Evolutionary conservation across 768 basidiomycete species (phyloP), one percentile per base, ranked within the genome.

Genomic region (Suillus placidus): DNA sequence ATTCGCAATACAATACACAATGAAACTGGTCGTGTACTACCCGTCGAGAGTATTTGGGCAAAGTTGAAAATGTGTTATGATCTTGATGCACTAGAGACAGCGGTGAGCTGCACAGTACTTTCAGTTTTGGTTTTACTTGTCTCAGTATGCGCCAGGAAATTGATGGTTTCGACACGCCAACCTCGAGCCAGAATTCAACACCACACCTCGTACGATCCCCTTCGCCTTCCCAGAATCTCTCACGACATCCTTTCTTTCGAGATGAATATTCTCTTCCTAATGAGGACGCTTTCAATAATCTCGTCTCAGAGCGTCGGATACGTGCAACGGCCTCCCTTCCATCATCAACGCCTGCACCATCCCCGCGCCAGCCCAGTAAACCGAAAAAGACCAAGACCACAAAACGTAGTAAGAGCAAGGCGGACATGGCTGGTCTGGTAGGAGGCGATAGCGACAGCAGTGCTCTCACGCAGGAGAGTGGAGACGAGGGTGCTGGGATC

Each of bases 391-490:
- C 77, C 40, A 81, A 82, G 51, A 83, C 80, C 67, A 85, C 83
- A 30, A 87, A 86, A 69, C 76, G 77, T 43, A 74, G 75, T 64
- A 78, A 74, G 68, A 79, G 76, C 49, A 80, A 76, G 69, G 81
- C 85, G 8, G 85, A 88, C 64, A 79, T 89, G 78, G 90, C 91
- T 0, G 91, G 91, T 0, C 76, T 93, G n/a, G 85, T 93, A 2
- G 87, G 86, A 16, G 92, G 92, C 1, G 91, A 94, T 71, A 93
- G 92, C 72, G 92, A 93, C 68, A 92, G 90, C 71, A 93, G 92
- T 68, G 92, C 90, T 34, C 74, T 94, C 71, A 94, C 92, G 4
- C 88, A 91, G 73, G 91, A 93, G 75, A 93, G 91, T 67, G 91
- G 87, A 8, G 92, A 93, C 64, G 92, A 94, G 72, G 85, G 82